Percentiles rank a stretch among this genome's conserved stretches.
Conservation (phyloP, 192 early-diverging fungal genomes). For the Backusella luteola region DNA sequence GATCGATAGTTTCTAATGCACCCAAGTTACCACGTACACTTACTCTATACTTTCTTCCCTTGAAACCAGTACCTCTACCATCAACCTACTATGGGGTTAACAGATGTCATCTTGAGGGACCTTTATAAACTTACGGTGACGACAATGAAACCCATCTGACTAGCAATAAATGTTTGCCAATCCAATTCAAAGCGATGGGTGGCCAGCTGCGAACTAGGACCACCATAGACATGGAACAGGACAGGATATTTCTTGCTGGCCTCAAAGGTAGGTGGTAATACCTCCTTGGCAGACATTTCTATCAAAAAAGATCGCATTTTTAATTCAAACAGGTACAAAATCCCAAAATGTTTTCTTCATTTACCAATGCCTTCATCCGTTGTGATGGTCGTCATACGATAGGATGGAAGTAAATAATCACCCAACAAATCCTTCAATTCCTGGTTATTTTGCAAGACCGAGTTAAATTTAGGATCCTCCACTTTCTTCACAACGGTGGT, state of each 20-base stretch:
- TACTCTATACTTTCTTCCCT: conserved; percentile 79
- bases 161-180: conserved; percentile 71
- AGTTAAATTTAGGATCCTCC: conserved; percentile 50
- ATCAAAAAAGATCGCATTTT: not conserved
- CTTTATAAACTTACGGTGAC: conserved; percentile 42
- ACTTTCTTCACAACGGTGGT: conserved; percentile 69
- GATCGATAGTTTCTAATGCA: conserved; percentile 78
- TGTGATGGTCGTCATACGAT: conserved; percentile 34
- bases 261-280: conserved; percentile 79
- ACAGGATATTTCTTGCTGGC: conserved; percentile 76
- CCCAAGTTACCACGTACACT: conserved; percentile 80
- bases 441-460: conserved; percentile 59
- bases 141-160: conserved; percentile 65
- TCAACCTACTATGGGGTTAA: conserved; percentile 50
- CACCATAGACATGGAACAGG: conserved; percentile 86
- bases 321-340: not conserved
- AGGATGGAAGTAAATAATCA: conserved; percentile 59
- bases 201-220: conserved; percentile 87
- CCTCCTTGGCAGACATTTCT: conserved; percentile 79
- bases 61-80: conserved; percentile 87
- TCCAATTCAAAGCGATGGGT: conserved; percentile 60
- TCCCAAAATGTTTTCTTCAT: not conserved
- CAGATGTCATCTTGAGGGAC: too few relatives aligned
- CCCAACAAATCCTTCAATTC: conserved; percentile 43
- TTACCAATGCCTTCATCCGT: conserved; percentile 35